Evolutionary conservation across 345 rosid species (phyloP).

Genomic region (Euphorbia pulcherrima): DNA sequence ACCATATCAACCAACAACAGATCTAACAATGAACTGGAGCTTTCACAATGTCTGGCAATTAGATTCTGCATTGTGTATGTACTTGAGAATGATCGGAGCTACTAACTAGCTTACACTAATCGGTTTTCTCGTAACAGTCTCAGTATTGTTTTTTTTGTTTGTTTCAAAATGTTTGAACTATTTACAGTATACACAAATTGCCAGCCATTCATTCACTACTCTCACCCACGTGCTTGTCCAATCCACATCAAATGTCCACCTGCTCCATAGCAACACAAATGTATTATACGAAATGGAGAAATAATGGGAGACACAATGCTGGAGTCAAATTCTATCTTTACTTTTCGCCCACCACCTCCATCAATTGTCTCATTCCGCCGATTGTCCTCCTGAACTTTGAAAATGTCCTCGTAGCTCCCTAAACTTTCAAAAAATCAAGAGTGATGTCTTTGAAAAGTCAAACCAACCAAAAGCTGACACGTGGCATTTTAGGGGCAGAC

Average conservation of each 20-base stretch:
- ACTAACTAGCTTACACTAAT: conserved; percentile 70
- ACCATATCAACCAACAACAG: too few species aligned
- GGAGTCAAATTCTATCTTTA: background rate
- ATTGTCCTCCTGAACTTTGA: too few species aligned
- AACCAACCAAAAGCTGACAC: background rate
- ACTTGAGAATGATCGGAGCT: conserved; percentile 62
- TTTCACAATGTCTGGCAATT: conserved; percentile 25
- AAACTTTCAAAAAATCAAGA: too few species aligned
- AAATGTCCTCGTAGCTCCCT: too few species aligned
- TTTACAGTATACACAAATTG: conserved; percentile 86
- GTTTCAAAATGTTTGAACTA: background rate
- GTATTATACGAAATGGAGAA: background rate
- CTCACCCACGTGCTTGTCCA: conserved; percentile 99
- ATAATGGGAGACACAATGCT: background rate
- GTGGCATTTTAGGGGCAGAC: too few species aligned
- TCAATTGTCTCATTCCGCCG: too few species aligned
- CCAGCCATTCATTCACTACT: conserved; percentile 88
- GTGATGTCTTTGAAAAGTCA: background rate
- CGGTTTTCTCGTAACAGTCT: background rate
- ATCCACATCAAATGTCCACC: conserved; percentile 98
- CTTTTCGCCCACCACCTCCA: too few species aligned
- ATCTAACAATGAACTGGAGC: too few species aligned
- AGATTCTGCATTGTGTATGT: conserved; percentile 38
- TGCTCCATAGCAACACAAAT: conserved; percentile 27
- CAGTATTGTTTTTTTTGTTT: background rate